These are phyloP conservation scores for Silene conica DNA, from an alignment of 148 eudicot species.

Conservation along the genomic window DNA sequence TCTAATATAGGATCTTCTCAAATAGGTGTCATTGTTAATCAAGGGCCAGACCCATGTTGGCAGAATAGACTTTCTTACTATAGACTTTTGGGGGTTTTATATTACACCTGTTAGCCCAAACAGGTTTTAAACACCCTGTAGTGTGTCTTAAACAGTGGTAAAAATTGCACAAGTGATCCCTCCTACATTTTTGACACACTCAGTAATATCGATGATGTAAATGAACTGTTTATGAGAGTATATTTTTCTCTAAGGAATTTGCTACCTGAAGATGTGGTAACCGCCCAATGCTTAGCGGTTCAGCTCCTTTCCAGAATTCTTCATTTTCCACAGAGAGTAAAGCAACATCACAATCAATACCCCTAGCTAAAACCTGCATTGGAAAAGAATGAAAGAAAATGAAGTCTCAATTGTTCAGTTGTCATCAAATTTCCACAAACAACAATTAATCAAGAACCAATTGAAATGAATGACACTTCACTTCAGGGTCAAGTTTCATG, in stretches of 20 bases:
- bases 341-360: constrained; percentile 92
- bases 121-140: not conserved
- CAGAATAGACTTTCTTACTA: not conserved
- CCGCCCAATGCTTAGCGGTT: constrained; percentile 69
- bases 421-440: not conserved
- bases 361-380: constrained; percentile 86
- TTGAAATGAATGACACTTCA: not conserved
- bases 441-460: not conserved
- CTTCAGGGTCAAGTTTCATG: not conserved
- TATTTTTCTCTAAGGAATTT: not conserved
- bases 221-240: not conserved
- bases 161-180: constrained; percentile 1
- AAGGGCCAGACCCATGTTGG: not conserved
- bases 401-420: constrained; percentile 19
- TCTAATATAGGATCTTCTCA: not conserved
- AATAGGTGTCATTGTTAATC: not conserved
- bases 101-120: not conserved
- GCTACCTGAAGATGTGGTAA: constrained; percentile 87
- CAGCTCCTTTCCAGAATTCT: constrained; percentile 86
- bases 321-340: constrained; percentile 85
- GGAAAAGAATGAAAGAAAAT: constrained; percentile 23
- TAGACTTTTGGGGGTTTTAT: not conserved
- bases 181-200: not conserved
- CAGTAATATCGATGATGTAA: not conserved
- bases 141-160: not conserved